Conservation (phyloP, 2,329 filamentous ascomycete species). For the Epichloe brachyelytri region DNA sequence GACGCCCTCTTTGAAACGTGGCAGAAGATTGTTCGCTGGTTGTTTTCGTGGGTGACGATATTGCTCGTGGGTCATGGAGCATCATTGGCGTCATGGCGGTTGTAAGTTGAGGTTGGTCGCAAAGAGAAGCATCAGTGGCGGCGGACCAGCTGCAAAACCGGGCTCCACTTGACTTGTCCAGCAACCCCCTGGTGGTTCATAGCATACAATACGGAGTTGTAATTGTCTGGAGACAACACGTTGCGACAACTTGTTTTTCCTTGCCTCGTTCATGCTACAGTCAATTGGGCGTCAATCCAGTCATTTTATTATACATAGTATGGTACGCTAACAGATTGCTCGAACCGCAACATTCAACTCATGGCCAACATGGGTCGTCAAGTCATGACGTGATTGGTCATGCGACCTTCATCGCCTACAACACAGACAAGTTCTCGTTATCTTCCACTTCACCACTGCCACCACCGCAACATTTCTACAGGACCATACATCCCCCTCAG, state of each 20-base stretch:
- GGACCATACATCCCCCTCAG: neutral
- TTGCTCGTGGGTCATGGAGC: neutral
- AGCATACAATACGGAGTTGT: too few relatives aligned
- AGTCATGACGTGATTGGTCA: slow-evolving; percentile 6
- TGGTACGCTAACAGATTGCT: too few relatives aligned
- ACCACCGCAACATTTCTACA: neutral
- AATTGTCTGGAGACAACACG: too few relatives aligned
- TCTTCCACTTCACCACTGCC: neutral
- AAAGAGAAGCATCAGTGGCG: neutral
- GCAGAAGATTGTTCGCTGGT: neutral
- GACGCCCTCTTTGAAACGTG: neutral
- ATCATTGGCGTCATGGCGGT: neutral
- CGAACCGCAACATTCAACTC: too few relatives aligned
- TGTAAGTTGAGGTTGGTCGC: neutral
- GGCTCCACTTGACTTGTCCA: neutral
- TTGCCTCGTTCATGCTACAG: too few relatives aligned
- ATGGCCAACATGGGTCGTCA: neutral
- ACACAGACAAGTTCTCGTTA: neutral
- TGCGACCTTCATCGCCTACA: neutral
- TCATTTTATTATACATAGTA: too few relatives aligned
- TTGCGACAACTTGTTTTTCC: too few relatives aligned
- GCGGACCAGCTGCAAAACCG: too few relatives aligned
- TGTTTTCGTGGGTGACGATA: neutral
- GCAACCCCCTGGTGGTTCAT: too few relatives aligned
- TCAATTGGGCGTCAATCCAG: too few relatives aligned